These are phyloP conservation scores for Pythium dissotocum DNA, from an alignment of 352 stramenopile genomes.

Conservation along the genomic window DNA sequence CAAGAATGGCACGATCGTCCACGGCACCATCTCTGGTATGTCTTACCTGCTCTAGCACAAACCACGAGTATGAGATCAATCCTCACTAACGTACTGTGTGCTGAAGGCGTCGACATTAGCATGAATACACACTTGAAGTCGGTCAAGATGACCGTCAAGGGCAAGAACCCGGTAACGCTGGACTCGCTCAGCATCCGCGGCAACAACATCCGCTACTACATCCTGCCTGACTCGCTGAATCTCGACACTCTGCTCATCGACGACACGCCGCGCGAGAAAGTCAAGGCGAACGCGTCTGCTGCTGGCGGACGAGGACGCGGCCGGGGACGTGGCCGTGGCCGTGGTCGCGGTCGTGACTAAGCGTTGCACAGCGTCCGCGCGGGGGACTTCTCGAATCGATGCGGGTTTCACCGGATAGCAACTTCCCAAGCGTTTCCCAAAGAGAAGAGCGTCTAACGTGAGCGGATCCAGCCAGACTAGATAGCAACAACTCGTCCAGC, in stretches of 20 bases:
- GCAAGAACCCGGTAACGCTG: slow-evolving; percentile 97
- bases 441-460: neutral
- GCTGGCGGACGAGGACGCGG: slow-evolving; percentile 72
- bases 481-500: slow-evolving; percentile 4
- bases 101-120: slow-evolving; percentile 96
- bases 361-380: neutral
- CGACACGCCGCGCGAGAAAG: slow-evolving; percentile 96
- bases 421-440: neutral
- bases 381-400: neutral
- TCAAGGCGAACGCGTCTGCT: slow-evolving; percentile 66
- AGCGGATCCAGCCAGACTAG: neutral
- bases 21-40: slow-evolving; percentile 95
- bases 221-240: slow-evolving; percentile 96
- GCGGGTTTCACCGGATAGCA: neutral
- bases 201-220: slow-evolving; percentile 98
- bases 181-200: slow-evolving; percentile 98
- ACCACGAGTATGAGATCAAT: no score
- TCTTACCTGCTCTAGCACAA: neutral
- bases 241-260: slow-evolving; percentile 98
- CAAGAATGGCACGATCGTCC: slow-evolving; percentile 99
- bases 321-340: slow-evolving; percentile 73
- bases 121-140: slow-evolving; percentile 99
- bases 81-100: neutral
- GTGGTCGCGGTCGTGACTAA: slow-evolving; percentile 54
- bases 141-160: slow-evolving; percentile 97